These are phyloP conservation scores for Fusarium aywerte DNA, from an alignment of 2,329 filamentous ascomycete genomes.

Conservation along the genomic window DNA sequence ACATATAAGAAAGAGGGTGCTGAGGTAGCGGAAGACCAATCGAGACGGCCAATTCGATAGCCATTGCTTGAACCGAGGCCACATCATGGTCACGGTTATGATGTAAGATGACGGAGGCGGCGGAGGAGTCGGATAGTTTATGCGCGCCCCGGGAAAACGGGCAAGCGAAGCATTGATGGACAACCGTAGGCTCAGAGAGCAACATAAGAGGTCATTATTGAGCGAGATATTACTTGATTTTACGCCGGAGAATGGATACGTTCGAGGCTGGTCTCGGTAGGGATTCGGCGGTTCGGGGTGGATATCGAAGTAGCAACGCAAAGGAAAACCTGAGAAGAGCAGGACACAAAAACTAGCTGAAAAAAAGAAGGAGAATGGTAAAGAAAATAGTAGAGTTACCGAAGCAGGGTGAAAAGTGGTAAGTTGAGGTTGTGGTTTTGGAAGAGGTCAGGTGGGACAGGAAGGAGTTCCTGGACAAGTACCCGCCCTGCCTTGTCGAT, in stretches of 20 bases:
- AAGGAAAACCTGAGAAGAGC: constrained; percentile 1
- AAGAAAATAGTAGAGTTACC: background rate
- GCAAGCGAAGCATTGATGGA: constrained; percentile 42
- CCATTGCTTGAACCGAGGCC: constrained; percentile 45
- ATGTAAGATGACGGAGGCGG: constrained; percentile 22
- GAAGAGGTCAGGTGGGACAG: constrained; percentile 35
- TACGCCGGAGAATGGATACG: constrained; percentile 17
- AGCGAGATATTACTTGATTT: constrained; percentile 16
- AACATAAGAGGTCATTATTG: constrained; percentile 38
- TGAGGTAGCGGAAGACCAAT: constrained; percentile 47
- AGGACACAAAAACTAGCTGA: background rate
- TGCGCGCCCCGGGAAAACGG: constrained; percentile 39
- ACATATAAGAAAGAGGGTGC: constrained; percentile 39
- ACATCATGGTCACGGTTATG: constrained; percentile 39
- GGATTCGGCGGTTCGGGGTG: constrained; percentile 26
- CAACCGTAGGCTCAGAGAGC: constrained; percentile 32
- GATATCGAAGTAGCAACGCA: constrained; percentile 5
- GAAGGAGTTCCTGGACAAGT: constrained; percentile 35
- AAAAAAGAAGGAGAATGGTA: background rate
- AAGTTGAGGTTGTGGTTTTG: constrained; percentile 36
- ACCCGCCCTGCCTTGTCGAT: constrained; percentile 29
- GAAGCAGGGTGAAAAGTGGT: constrained; percentile 19
- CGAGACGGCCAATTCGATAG: constrained; percentile 46
- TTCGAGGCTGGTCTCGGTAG: constrained; percentile 19
- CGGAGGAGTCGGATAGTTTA: constrained; percentile 34